Base-by-base conservation (phyloP, 768 basidiomycete species). In the Chalciporus sphaerocephalus region DNA sequence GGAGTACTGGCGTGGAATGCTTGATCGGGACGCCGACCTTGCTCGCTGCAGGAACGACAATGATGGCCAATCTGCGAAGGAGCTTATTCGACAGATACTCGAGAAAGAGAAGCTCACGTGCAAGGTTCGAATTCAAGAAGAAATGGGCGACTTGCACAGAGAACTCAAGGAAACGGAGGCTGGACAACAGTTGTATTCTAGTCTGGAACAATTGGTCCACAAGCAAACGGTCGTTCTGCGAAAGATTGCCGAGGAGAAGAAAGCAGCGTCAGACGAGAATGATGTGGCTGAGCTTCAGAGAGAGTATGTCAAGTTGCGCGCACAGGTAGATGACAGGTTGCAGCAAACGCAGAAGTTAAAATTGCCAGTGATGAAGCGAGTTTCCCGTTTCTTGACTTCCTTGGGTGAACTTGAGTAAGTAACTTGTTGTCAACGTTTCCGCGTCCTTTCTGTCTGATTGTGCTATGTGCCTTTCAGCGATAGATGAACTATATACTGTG, bases 261-360 rank as follows among this genome's bases (percentile, higher is more conserved):
- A 34, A 27, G 16, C 6, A 0, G 22, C 47, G 5, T 20, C 40
- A 1, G 38, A 53, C 0, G 13, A 18, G 5, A 12, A 15, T 6
- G 9, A 37, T 1, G 18, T 47, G 17, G 38, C 1, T 2, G 46
- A 42, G 1, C 58, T 59, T 16, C 47, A 49, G 34, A 12, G 1
- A 16, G 50, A 58, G 13, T 48, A 48, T 25, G 17, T n/a, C 8
- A 49, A 33, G 0, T 34, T 57, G 42, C 49, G 38, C 1, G 1
- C 0, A 5, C 44, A 51, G 16, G 30, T 50, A 21, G 47, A 54
- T 20, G 38, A 45, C 13, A 42, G 7, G 42, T n/a, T 54, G 17
- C 25, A 6, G 24, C 47, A 49, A 20, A 47, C 51, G 56, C 22
- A 51, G 8, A 28, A 37, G 24, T 35, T 57, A 22, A 57, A 44